phyloP scores from a whole-genome alignment of 2,329 filamentous ascomycete genomes.

The Chlorencoelia australis region DNA sequence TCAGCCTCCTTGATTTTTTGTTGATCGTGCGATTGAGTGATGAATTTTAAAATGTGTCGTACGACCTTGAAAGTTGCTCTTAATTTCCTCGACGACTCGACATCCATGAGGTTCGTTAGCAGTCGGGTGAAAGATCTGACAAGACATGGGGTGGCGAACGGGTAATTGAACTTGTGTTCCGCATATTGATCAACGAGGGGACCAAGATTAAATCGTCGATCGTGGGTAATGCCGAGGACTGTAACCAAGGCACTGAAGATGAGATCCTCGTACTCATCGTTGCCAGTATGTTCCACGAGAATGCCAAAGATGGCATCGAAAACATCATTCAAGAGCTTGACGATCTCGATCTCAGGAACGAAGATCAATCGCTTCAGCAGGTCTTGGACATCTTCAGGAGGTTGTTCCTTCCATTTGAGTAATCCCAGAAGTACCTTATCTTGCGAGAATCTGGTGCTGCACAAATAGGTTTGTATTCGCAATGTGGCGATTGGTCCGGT shows the following conservation, averaged over 20 bases:
- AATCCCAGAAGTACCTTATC: constrained; percentile 78
- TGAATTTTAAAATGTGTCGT: constrained; percentile 86
- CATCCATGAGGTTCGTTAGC: constrained; percentile 71
- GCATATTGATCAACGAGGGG: constrained; percentile 89
- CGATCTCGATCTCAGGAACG: constrained; percentile 93
- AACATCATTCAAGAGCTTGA: constrained; percentile 83
- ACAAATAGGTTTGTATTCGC: constrained; percentile 73
- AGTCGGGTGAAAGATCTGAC: constrained; percentile 79
- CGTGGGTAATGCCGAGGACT: constrained; percentile 86
- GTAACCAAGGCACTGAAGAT: constrained; percentile 85
- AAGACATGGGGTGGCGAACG: constrained; percentile 80
- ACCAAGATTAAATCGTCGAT: constrained; percentile 83
- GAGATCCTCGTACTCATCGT: constrained; percentile 84
- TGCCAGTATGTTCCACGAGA: constrained; percentile 80
- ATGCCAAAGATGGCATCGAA: constrained; percentile 88
- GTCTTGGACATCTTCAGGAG: constrained; percentile 59
- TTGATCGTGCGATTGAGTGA: constrained; percentile 77
- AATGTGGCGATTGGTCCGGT: constrained; percentile 75
- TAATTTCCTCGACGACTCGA: constrained; percentile 72
- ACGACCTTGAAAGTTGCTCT: constrained; percentile 93
- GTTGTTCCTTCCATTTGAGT: constrained; percentile 73
- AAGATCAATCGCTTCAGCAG: constrained; percentile 79
- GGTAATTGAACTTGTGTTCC: constrained; percentile 81
- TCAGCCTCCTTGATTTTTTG: constrained; percentile 82
- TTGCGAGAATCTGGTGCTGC: constrained; percentile 91